Percentiles rank a stretch among this genome's conserved stretches.
These are phyloP conservation scores for Coemansia furcata DNA, from an alignment of 192 early-diverging fungal genomes.

Conservation along the genomic window DNA sequence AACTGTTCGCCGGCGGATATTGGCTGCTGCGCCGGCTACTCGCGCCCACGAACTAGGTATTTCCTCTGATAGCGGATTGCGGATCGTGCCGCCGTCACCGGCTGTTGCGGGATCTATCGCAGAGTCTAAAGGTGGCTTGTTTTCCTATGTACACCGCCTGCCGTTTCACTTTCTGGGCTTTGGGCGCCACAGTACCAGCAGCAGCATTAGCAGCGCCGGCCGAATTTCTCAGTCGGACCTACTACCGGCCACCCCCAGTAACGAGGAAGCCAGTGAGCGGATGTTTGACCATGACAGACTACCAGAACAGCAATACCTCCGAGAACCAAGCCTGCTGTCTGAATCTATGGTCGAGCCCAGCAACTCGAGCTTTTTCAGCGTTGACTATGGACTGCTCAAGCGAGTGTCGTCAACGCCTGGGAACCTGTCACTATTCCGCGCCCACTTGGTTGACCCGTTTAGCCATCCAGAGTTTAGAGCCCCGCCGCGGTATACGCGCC, in stretches of 20 bases:
- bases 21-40: background rate
- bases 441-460: conserved; percentile 40
- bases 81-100: background rate
- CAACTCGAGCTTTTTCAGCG: conserved; percentile 8
- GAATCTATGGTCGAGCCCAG: conserved; percentile 4
- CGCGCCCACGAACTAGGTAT: background rate
- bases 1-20: background rate
- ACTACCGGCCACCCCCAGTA: background rate
- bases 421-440: conserved; percentile 48
- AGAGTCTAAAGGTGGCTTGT: background rate
- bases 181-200: conserved; percentile 1
- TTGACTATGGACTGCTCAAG: conserved; percentile 30
- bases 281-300: background rate
- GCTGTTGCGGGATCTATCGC: background rate
- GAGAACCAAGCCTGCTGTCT: background rate
- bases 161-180: conserved; percentile 19
- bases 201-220: conserved; percentile 6
- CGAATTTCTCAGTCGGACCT: background rate
- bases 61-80: background rate
- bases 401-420: conserved; percentile 48
- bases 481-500: conserved; percentile 55
- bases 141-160: conserved; percentile 13
- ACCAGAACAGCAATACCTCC: background rate
- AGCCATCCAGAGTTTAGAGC: conserved; percentile 50
- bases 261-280: background rate